Evolutionary conservation across 2,329 filamentous ascomycete genomes (phyloP), one percentile per base, ranked within the genome.

Genomic region (Scedosporium minutisporum): DNA sequence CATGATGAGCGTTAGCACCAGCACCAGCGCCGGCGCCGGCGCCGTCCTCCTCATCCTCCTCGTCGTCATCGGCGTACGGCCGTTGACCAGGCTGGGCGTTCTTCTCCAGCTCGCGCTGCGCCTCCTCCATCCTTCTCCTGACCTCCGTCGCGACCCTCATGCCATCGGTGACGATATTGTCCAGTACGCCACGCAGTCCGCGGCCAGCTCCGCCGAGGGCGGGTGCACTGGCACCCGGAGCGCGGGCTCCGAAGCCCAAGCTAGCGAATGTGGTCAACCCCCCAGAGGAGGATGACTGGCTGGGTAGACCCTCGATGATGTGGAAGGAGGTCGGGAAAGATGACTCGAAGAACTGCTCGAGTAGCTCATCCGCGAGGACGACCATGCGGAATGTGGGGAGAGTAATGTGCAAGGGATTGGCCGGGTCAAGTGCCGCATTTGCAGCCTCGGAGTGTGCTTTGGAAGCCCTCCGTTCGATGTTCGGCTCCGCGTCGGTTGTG

Each of bases 361-460:
- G 84, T 0, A 96, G 83, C 73, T 99, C 95, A 71, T 99, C 95
- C 53, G 95, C 95, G 6, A 99, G 85, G 9, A 99, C 90, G 3
- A 99, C 92, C 95, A 99, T 99, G 67, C 95, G 89, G 82, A 99
- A 99, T 0, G 95, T 99, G 1, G 95, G 95, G 1, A 99, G 82
- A 0, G 95, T 97, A 70, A 99, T 97, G 72, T 97, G 90, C 0
- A 99, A 82, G 6, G 95, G 95, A 66, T 96, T 93, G 27, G 91
- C 88, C 2, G 95, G 95, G 71, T 99, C 93, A 3, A 99, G 83
- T 0, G 95, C 95, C 7, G 88, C 86, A 71, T 99, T 99, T 57
- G 92, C 92, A 21, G 89, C 84, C 71, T 91, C 87, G 1, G 88
- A 86, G 69, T 87, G 83, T 6, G 87, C 84, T 71, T 86, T 88